phyloP scores from a whole-genome alignment of 352 stramenopile species.

The Pythium biforme region DNA sequence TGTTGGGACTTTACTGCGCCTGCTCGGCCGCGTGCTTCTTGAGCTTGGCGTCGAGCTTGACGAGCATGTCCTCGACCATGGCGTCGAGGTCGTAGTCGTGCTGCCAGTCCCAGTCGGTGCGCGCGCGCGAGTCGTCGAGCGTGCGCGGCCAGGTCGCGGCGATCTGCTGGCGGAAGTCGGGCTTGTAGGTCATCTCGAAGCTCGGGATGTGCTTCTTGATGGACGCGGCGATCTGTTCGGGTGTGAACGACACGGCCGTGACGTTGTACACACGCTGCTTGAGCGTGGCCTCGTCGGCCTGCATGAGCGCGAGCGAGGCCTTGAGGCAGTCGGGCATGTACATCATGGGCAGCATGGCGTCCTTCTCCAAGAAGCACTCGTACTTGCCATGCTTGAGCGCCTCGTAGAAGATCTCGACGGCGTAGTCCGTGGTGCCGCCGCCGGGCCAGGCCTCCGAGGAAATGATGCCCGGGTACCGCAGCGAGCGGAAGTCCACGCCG shows the following conservation, averaged over 20 bases:
- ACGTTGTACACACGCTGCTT: constrained; percentile 91
- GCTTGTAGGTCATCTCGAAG: constrained; percentile 88
- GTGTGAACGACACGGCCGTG: constrained; percentile 88
- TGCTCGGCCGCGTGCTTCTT: constrained; percentile 31
- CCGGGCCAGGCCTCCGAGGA: constrained; percentile 84
- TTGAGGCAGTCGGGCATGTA: constrained; percentile 94
- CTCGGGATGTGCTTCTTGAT: constrained; percentile 86
- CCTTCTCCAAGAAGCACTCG: constrained; percentile 81
- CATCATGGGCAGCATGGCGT: constrained; percentile 91
- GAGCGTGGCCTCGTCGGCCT: constrained; percentile 67
- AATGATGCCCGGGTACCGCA: constrained; percentile 91
- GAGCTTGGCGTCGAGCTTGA: constrained; percentile 82
- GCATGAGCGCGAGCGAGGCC: constrained; percentile 78
- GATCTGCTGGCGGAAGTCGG: constrained; percentile 91
- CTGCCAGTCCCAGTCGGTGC: constrained; percentile 88
- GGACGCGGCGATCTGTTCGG: constrained; percentile 73
- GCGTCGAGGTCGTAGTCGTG: constrained; percentile 87
- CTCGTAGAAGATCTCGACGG: constrained; percentile 93
- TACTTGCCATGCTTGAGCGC: constrained; percentile 87
- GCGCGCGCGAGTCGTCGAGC: constrained; percentile 80
- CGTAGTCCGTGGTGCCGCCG: constrained; percentile 89
- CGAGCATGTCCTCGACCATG: constrained; percentile 91
- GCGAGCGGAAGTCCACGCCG: constrained; percentile 90
- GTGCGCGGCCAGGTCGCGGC: constrained; percentile 89
- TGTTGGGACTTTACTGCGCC: constrained; percentile 4